Percentiles rank a stretch among this genome's conserved stretches.
These are phyloP conservation scores for Neopestalotiopsis sp. DNA, from an alignment of 2,329 filamentous ascomycete species.

Conservation along the genomic window DNA sequence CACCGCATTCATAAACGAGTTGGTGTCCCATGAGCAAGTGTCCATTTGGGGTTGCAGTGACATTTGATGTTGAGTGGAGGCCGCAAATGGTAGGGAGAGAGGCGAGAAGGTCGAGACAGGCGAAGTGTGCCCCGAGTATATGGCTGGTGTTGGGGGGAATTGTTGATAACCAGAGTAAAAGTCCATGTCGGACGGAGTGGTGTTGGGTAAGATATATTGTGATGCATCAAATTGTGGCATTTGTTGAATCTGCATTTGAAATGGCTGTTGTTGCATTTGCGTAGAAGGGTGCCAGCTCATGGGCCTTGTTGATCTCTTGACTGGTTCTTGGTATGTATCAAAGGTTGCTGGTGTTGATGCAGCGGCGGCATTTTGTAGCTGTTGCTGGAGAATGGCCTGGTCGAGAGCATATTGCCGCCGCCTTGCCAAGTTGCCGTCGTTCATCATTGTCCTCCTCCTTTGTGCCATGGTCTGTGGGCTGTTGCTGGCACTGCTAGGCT, in stretches of 20 bases:
- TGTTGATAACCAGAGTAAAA: slow-evolving; percentile 46
- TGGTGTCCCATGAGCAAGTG: slow-evolving; percentile 37
- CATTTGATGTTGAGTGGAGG: slow-evolving; percentile 35
- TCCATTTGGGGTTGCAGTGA: slow-evolving; percentile 46
- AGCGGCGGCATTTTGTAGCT: slow-evolving; percentile 32
- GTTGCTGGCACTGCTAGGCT: slow-evolving; percentile 71
- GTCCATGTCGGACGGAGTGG: slow-evolving; percentile 47
- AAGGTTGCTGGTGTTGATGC: slow-evolving; percentile 23
- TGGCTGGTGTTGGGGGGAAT: slow-evolving; percentile 56
- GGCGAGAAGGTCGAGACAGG: slow-evolving; percentile 61
- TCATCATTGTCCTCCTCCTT: slow-evolving; percentile 62
- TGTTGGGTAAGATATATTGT: slow-evolving; percentile 45
- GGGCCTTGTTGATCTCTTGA: slow-evolving; percentile 57
- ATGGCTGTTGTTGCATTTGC: slow-evolving; percentile 44
- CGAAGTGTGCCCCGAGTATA: slow-evolving; percentile 64
- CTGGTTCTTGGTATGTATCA: slow-evolving; percentile 35
- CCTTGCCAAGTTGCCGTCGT: slow-evolving; percentile 50
- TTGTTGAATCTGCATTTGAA: slow-evolving; percentile 40
- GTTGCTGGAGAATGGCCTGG: slow-evolving; percentile 44
- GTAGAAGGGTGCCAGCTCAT: slow-evolving; percentile 79
- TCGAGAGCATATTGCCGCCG: slow-evolving; percentile 54
- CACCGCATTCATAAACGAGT: slow-evolving; percentile 37
- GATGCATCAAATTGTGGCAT: slow-evolving; percentile 39
- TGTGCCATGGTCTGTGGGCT: slow-evolving; percentile 63
- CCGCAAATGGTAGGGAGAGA: slow-evolving; percentile 51